Evolutionary conservation across 2,329 filamentous ascomycete genomes (phyloP), one percentile per base, ranked within the genome.

Genomic region (Colletotrichum sp.): DNA sequence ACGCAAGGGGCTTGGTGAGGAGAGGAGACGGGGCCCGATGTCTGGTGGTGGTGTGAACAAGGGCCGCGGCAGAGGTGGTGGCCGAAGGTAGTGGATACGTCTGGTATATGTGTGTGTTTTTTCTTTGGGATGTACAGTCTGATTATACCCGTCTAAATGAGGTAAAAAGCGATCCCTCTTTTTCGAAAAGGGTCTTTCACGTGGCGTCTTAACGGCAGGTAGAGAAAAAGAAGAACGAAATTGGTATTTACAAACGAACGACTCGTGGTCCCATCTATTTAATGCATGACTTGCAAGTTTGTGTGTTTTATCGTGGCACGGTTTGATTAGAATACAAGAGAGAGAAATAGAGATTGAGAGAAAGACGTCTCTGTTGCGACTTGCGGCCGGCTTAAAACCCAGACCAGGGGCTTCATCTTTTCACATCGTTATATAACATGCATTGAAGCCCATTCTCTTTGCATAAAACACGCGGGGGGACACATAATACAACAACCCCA

Each of bases 1-100:
- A 7, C 83, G 89, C 71, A 85, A 86, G 69, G 89, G 89, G 1
- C 81, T 91, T 59, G 90, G 89, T 16, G 86, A 86, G 68, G 87
- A 89, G 55, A 89, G 88, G 83, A 84, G 84, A 78, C 84, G 85
- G 63, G 87, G 71, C 7, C 52, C 67, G 18, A 36, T 48, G 5
- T 48, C 72, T 18, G 26, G 48, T 52, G 68, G 71, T 30, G 76
- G 76, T 6, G 62, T 77, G 26, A 75, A 75, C 61, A 77, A 77
- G 71, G 62, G 71, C 18, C 71, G 73, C 32, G 28, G 67, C 32
- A 52, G 67, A 24, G 26, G 70, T 24, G 69, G 74, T 14, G 74
- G 75, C 38, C 76, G 76, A 34, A 77, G 76, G 69, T 77, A 77
- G 43, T 52, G 65, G 55, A 14, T 13, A 21, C 36, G 18, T 69